Evolutionary conservation across 306 rosid genomes (phyloP).

Genomic region (Alnus glutinosa): DNA sequence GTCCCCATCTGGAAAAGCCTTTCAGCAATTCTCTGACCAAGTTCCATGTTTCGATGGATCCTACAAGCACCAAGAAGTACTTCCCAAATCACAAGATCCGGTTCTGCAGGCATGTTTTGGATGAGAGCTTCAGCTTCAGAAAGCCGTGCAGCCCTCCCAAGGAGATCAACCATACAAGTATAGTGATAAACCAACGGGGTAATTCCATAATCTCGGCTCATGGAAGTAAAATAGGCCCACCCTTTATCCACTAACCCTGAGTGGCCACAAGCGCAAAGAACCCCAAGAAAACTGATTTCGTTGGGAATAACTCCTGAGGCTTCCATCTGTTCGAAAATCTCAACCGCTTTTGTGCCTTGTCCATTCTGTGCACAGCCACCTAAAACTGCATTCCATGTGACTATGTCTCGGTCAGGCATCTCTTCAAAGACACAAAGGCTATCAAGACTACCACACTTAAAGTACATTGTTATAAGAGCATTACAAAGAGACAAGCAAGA

Average conservation of each 20-base stretch:
- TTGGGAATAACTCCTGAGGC: conserved; percentile 21
- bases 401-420: conserved; percentile 31
- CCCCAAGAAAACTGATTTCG: conserved; percentile 32
- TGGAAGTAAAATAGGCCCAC: conserved; percentile 33
- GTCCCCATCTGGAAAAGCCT: conserved; percentile 27
- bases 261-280: conserved; percentile 39
- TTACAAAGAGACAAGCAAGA: conserved; percentile 29
- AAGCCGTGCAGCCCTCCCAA: conserved; percentile 31
- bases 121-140: conserved; percentile 34
- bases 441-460: conserved; percentile 37
- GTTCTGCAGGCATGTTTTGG: conserved; percentile 25
- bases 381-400: conserved; percentile 43
- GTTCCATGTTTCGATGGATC: conserved; percentile 29
- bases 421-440: conserved; percentile 29
- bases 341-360: conserved; percentile 25
- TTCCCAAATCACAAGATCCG: conserved; percentile 33
- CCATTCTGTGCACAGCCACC: conserved; percentile 39
- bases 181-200: conserved; percentile 34
- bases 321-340: conserved; percentile 36
- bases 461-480: conserved; percentile 42
- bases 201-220: conserved; percentile 30
- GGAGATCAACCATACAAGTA: conserved; percentile 43
- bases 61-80: conserved; percentile 37
- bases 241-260: conserved; percentile 32
- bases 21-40: conserved; percentile 31